phyloP scores from a whole-genome alignment of 306 rosid species.

The Fagus crenata region DNA sequence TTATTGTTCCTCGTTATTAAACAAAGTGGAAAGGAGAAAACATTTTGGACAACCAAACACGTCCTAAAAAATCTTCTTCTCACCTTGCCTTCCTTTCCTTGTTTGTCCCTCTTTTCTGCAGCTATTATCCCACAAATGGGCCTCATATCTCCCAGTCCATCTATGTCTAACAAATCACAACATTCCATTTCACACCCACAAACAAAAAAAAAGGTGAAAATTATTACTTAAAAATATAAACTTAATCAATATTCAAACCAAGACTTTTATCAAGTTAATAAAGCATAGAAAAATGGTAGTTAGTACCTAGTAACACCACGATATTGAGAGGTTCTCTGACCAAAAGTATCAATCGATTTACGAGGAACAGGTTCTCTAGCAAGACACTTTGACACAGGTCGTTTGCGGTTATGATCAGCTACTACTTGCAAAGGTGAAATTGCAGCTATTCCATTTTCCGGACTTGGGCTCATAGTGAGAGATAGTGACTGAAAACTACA shows the following conservation, averaged over 20 bases:
- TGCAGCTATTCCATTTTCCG: slow-evolving; percentile 47
- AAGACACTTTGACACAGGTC: slow-evolving; percentile 51
- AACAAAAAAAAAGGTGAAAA: not conserved
- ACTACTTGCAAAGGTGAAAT: slow-evolving; percentile 42
- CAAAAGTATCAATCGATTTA: slow-evolving; percentile 90
- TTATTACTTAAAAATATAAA: not conserved
- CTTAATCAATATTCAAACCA: not conserved
- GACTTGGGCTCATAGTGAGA: slow-evolving; percentile 67
- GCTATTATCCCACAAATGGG: slow-evolving; percentile 99
- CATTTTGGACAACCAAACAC: not conserved
- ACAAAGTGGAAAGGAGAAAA: not conserved
- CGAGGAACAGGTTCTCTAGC: slow-evolving; percentile 77
- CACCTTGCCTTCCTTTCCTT: slow-evolving; percentile 99
- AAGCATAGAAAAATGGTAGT: not conserved
- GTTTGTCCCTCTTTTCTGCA: slow-evolving; percentile 99
- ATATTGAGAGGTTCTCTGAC: slow-evolving; percentile 95
- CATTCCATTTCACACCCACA: slow-evolving; percentile 16
- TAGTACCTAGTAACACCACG: slow-evolving; percentile 92
- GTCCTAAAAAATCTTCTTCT: slow-evolving; percentile 12
- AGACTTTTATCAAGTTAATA: not conserved
- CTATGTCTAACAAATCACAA: slow-evolving; percentile 64
- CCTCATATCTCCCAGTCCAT: slow-evolving; percentile 99
- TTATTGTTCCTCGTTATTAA: not conserved
- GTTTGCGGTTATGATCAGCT: slow-evolving; percentile 55
- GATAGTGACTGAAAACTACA: slow-evolving; percentile 60